A percentile compares a stretch with the other conserved stretches of the same genome.
These are phyloP conservation scores for Suhomyces coccinellae DNA, from an alignment of 1,139 yeast genomes.

Conservation along the genomic window DNA sequence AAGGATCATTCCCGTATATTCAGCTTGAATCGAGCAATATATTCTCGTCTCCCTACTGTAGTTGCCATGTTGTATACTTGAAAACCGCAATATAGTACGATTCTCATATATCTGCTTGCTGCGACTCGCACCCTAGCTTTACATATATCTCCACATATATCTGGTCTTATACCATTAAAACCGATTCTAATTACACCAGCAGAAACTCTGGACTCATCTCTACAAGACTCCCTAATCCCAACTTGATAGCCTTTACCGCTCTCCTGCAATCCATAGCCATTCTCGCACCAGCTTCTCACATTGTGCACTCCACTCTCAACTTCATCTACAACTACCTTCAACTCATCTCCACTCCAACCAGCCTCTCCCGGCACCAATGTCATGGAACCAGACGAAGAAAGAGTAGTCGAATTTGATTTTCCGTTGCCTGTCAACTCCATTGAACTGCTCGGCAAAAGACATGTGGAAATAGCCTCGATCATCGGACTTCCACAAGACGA, in stretches of 20 bases:
- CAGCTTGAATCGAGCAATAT: too few species aligned
- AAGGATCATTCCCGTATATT: too few species aligned
- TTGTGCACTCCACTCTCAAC: neutral
- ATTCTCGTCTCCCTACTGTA: too few species aligned
- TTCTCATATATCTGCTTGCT: too few species aligned
- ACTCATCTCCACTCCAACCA: neutral
- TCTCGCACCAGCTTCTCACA: neutral
- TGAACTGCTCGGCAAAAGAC: conserved; percentile 22
- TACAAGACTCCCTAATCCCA: neutral
- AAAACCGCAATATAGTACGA: too few species aligned
- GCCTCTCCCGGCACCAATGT: conserved; percentile 15
- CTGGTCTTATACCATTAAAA: neutral
- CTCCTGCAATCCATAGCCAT: too few species aligned
- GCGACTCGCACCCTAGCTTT: too few species aligned
- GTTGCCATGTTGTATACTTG: too few species aligned
- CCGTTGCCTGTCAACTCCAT: conserved; percentile 23
- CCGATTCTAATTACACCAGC: neutral
- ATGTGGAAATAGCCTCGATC: conserved; percentile 20
- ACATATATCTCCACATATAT: neutral
- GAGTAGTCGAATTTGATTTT: conserved; percentile 28
- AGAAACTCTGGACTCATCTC: neutral
- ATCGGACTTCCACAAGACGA: conserved; percentile 24
- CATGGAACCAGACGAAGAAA: conserved; percentile 25
- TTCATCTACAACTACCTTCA: neutral
- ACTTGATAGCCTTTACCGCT: neutral